A percentile compares a stretch with the other conserved stretches of the same genome.
Conservation (phyloP, 345 rosid genomes). For the Salix purpurea region DNA sequence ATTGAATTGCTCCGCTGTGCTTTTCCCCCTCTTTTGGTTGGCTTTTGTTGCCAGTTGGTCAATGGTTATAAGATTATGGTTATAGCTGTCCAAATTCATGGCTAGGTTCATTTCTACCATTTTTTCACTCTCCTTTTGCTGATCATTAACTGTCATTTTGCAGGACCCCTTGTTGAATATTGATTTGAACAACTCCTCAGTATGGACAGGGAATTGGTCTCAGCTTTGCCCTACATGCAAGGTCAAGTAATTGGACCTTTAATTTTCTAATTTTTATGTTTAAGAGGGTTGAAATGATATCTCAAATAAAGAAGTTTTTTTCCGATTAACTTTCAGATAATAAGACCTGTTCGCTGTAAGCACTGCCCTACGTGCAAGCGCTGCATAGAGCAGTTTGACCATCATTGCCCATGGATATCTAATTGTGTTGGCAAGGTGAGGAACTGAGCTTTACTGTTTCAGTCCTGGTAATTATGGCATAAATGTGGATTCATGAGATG, state of each 20-base stretch:
- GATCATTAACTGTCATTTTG: constrained; percentile 4
- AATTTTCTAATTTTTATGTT: not conserved
- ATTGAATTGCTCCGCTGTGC: not conserved
- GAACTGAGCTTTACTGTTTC: not conserved
- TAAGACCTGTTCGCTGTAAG: constrained; percentile 92
- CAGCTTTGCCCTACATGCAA: constrained; percentile 99
- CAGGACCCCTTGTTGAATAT: constrained; percentile 75
- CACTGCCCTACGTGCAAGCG: constrained; percentile 85
- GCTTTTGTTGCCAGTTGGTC: not conserved
- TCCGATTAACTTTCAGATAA: constrained; percentile 47
- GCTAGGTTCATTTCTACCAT: not conserved
- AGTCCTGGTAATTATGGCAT: not conserved
- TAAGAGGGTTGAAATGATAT: not conserved
- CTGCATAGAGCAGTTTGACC: constrained; percentile 94
- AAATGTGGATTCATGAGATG: constrained; percentile 5
- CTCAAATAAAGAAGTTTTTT: constrained; percentile 6
- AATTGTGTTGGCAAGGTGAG: constrained; percentile 98
- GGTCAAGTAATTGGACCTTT: constrained; percentile 42
- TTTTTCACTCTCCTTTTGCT: not conserved
- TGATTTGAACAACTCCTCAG: constrained; percentile 61
- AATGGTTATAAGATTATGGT: not conserved
- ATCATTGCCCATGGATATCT: constrained; percentile 99
- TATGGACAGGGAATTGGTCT: constrained; percentile 91
- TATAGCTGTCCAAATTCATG: not conserved
- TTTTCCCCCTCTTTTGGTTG: not conserved